Percentiles rank a stretch among this genome's conserved stretches.
These are phyloP conservation scores for Annulohypoxylon maeteangense DNA, from an alignment of 495 filamentous ascomycete species.

Conservation along the genomic window DNA sequence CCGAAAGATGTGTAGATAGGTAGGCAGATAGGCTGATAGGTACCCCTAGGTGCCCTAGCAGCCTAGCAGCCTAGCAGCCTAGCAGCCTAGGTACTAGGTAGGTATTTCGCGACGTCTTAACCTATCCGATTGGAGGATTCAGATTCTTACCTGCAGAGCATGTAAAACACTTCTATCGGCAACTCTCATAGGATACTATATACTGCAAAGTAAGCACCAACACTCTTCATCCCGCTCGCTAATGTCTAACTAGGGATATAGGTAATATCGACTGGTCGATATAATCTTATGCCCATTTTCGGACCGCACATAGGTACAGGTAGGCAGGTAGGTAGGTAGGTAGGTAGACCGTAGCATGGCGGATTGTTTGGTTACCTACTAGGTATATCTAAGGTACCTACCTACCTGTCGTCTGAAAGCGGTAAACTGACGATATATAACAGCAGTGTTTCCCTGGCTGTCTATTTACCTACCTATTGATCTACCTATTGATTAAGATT, in stretches of 20 bases:
- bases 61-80: too few species aligned
- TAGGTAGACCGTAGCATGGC: too few species aligned
- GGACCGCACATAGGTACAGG: constrained; percentile 1
- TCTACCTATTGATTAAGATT: too few species aligned
- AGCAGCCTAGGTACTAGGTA: too few species aligned
- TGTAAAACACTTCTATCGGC: constrained; percentile 20
- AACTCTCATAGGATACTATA: not conserved
- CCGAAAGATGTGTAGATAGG: too few species aligned
- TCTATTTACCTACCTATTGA: too few species aligned
- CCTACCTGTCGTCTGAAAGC: not conserved
- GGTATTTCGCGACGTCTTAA: too few species aligned
- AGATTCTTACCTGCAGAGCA: constrained; percentile 25
- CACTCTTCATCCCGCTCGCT: not conserved
- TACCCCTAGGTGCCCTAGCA: too few species aligned
- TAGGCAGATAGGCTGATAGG: too few species aligned
- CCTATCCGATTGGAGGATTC: constrained; percentile 17
- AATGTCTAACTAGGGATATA: not conserved
- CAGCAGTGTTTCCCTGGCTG: too few species aligned
- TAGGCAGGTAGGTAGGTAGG: too few species aligned
- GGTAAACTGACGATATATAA: not conserved
- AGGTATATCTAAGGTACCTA: too few species aligned
- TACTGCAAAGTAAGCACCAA: not conserved
- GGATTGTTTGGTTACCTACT: not conserved
- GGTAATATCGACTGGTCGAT: constrained; percentile 13
- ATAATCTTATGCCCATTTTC: constrained; percentile 16